Evolutionary conservation across 208 protist genomes (phyloP).

Genomic region (Chromosphaera perkinsii): DNA sequence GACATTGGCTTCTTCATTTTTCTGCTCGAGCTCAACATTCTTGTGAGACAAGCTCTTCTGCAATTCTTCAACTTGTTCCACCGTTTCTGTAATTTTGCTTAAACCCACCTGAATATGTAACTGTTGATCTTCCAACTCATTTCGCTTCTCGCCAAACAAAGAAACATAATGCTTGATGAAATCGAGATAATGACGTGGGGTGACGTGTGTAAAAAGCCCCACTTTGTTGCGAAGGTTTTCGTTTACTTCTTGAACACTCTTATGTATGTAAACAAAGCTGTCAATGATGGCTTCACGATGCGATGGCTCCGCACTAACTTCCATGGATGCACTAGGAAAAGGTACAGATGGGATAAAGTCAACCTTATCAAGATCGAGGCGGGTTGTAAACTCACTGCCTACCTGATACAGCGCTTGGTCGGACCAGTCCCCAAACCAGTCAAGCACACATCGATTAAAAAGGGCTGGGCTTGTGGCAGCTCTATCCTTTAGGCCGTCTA

Average conservation of each 20-base stretch:
- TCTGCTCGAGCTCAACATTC: conserved; percentile 58
- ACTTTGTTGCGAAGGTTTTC: conserved; percentile 63
- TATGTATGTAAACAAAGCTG: conserved; percentile 81
- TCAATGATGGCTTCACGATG: conserved; percentile 70
- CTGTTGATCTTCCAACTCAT: conserved; percentile 83
- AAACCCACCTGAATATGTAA: conserved; percentile 86
- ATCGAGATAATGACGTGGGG: conserved; percentile 95
- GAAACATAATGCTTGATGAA: conserved; percentile 86
- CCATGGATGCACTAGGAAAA: neutral
- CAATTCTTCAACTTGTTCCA: conserved; percentile 73
- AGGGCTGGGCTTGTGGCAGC: conserved; percentile 92
- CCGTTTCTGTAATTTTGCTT: conserved; percentile 79
- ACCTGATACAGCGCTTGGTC: conserved; percentile 83
- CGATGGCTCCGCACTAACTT: neutral
- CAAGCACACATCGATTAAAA: conserved; percentile 94
- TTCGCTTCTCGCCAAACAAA: conserved; percentile 84
- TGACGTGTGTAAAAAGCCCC: conserved; percentile 84
- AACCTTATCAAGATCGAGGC: conserved; percentile 71
- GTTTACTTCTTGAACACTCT: conserved; percentile 75
- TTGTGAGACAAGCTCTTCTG: conserved; percentile 54
- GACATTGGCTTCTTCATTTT: conserved; percentile 73
- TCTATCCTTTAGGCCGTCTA: conserved; percentile 75
- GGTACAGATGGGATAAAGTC: conserved; percentile 40
- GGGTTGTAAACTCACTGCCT: conserved; percentile 70
- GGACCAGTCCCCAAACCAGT: conserved; percentile 99